Evolutionary conservation across 352 stramenopile genomes (phyloP), one percentile per base, ranked within the genome.

Genomic region (Phytopythium chamaehyphon): DNA sequence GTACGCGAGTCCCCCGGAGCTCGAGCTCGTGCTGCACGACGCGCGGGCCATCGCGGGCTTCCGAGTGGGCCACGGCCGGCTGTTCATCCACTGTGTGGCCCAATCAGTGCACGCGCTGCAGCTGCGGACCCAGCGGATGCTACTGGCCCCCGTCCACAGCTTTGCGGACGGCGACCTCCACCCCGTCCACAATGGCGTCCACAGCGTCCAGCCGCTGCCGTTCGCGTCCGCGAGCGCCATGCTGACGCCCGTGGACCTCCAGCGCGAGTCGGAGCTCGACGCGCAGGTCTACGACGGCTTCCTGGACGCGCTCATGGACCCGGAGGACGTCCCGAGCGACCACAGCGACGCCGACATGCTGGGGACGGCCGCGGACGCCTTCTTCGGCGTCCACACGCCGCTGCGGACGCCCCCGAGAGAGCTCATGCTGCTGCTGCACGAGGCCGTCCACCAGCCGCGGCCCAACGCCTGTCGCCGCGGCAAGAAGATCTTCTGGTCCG

Each of bases 401-500:
- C 66, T 85, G n/a, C 77, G 74, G 35, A 40, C 65, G 40, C 64
- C 80, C 40, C 73, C 65, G 15, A 64, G 74, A 11, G 62, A 78
- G 43, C 73, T 83, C 21, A 40, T 86, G 40, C 72, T 80, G 54
- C 47, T 90, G 36, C 54, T 90, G 58, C 85, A 88, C 44, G 73
- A 90, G 47, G 79, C 79, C 19, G 76, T 90, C 19, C 88, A 90
- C 59, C 55, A 85, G 64, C 67, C 75, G 49, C 73, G 78, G 18
- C 71, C 74, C n/a, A 90, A 90, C 52, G 65, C 79, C 40, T 90
- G 79, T 46, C 79, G 79, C 50, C 71, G 72, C 6, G 73, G 76
- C 35, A 84, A 86, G 61, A 88, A 90, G 54, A 79, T 90, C 39
- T 82, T 86, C 53, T 90, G 79, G 79, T 73, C 62, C 15, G 76